Evolutionary conservation across 2,329 filamentous ascomycete genomes (phyloP), one percentile per base, ranked within the genome.

Genomic region (Cylindrodendrum hubeiense): DNA sequence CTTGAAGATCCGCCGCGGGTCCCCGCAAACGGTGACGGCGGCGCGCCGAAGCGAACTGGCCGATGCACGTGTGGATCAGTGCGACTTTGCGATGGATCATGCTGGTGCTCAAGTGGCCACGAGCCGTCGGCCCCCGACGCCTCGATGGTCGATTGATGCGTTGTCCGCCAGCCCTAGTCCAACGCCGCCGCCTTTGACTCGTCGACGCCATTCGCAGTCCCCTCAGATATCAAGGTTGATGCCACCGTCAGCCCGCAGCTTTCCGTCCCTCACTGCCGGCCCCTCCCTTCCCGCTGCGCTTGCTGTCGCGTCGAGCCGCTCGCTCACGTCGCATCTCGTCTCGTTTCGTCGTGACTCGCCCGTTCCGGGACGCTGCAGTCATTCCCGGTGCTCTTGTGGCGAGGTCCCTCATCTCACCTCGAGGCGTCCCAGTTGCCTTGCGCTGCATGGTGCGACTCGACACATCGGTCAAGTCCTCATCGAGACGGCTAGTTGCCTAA

Each of bases 41-140:
- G 33, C 47, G 47, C 47, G 33, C 47, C 26, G 28, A 21, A 19
- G n/a, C 50, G 33, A 53, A 53, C 50, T 6, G 50, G 33, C 41
- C 21, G 50, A 24, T 21, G 50, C 47, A 33, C 26, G 47, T 33
- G 47, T 33, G 47, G 26, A 50, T 22, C 47, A 50, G 47, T 50
- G 47, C 37, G 37, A 39, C 37, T 39, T 19, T 50, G 47, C 7
- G n/a, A 50, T 50, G 46, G 46, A 49, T 30, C 10, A 67, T 71
- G 70, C 66, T 71, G 64, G 71, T 62, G 61, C 67, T 71, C 67
- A 67, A 72, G 66, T 72, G 70, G 70, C 66, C 55, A 68, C 52
- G 21, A 58, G 53, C 51, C 39, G 58, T 46, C 46, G 17, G 4
- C 60, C 37, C 53, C 37, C 58, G 50, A 58, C 67, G 68, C 67